phyloP scores from a whole-genome alignment of 2,329 filamentous ascomycete genomes.

The Ascochyta fabae region DNA sequence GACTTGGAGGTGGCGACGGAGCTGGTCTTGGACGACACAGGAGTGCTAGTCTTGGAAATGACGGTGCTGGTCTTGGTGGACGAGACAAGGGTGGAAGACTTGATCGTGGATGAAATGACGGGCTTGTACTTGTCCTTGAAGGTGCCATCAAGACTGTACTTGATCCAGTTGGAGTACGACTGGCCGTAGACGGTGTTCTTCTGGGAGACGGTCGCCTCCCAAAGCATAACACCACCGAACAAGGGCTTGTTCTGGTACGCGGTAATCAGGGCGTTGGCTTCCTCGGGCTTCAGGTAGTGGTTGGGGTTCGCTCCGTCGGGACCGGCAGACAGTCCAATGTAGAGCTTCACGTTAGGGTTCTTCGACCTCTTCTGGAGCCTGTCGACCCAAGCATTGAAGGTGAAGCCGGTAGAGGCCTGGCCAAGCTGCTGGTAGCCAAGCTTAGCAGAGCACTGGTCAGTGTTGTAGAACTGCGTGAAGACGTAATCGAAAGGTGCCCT shows the following conservation, averaged over 20 bases:
- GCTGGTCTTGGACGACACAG: constrained; percentile 8
- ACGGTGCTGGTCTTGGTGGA: constrained; percentile 1
- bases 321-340: constrained; percentile 57
- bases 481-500: constrained; percentile 59
- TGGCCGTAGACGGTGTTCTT: constrained; percentile 54
- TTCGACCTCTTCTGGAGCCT: constrained; percentile 49
- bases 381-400: constrained; percentile 53
- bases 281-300: constrained; percentile 56
- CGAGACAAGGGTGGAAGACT: background rate
- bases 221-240: constrained; percentile 67
- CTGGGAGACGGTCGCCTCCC: constrained; percentile 60
- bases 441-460: constrained; percentile 57
- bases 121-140: constrained; percentile 29
- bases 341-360: constrained; percentile 57
- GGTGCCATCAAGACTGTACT: constrained; percentile 44
- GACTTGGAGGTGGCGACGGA: constrained; percentile 1
- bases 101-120: constrained; percentile 17
- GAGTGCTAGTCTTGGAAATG: constrained; percentile 4
- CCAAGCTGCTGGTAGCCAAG: constrained; percentile 42
- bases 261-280: constrained; percentile 56
- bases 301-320: constrained; percentile 27
- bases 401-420: constrained; percentile 49
- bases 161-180: constrained; percentile 57
- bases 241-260: constrained; percentile 37
- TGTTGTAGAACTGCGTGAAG: constrained; percentile 65